phyloP scores from a whole-genome alignment of 1,139 yeast species.

The Pichia sp. region DNA sequence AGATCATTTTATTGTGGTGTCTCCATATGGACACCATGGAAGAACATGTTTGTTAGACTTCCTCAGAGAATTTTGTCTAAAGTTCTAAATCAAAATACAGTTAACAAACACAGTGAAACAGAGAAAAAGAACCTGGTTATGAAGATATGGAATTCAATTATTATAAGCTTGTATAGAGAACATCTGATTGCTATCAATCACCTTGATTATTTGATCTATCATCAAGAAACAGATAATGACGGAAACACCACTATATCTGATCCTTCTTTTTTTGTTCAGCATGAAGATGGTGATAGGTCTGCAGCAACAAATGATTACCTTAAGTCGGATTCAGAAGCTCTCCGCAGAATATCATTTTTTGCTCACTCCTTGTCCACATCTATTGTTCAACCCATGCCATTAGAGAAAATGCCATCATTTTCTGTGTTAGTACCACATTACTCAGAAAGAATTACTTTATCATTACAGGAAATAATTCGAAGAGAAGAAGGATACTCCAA shows the following conservation, averaged over 20 bases:
- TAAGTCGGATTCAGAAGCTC: slow-evolving; percentile 72
- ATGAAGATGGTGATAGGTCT: slow-evolving; percentile 44
- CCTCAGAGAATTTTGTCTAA: slow-evolving; percentile 98
- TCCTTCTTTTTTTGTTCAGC: slow-evolving; percentile 96
- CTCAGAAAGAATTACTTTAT: slow-evolving; percentile 89
- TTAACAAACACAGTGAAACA: slow-evolving; percentile 98
- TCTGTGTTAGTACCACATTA: slow-evolving; percentile 97
- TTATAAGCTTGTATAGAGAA: slow-evolving; percentile 51
- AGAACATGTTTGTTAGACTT: slow-evolving; percentile 92
- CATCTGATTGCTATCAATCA: slow-evolving; percentile 91
- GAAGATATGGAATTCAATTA: slow-evolving; percentile 95
- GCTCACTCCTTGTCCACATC: slow-evolving; percentile 98
- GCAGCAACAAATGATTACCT: slow-evolving; percentile 9
- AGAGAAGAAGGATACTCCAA: slow-evolving; percentile 98
- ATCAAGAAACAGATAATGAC: slow-evolving; percentile 84
- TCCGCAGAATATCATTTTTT: slow-evolving; percentile 97
- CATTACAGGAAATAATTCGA: slow-evolving; percentile 94
- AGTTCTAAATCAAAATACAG: slow-evolving; percentile 74
- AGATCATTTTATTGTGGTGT: slow-evolving; percentile 98
- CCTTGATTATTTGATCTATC: slow-evolving; percentile 92
- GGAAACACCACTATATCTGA: slow-evolving; percentile 98
- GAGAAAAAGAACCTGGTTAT: slow-evolving; percentile 97
- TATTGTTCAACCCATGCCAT: slow-evolving; percentile 96
- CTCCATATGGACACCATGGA: slow-evolving; percentile 97
- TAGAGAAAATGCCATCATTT: slow-evolving; percentile 98